Percentiles rank a stretch among this genome's conserved stretches.
phyloP scores from a whole-genome alignment of 345 rosid genomes.

The Diplotaxis tenuifolia region DNA sequence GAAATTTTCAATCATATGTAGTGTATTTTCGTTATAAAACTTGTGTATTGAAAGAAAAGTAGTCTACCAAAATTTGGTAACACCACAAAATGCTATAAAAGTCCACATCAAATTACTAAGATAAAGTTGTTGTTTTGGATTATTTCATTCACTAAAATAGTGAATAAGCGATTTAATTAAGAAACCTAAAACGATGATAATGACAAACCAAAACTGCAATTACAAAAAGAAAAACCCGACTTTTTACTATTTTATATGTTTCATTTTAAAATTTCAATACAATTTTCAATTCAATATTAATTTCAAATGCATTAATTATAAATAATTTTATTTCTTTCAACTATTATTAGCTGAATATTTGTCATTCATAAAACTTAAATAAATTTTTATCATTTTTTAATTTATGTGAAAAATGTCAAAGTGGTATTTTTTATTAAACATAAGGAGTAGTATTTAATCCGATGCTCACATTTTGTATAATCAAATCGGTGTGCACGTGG shows the following conservation, averaged over 20 bases:
- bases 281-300: too few species aligned
- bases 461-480: conserved; percentile 17
- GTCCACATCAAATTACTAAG: not conserved
- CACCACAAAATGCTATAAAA: not conserved
- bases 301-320: too few species aligned
- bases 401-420: too few species aligned
- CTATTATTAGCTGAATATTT: too few species aligned
- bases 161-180: conserved; percentile 1
- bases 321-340: too few species aligned
- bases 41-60: not conserved
- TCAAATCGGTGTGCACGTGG: conserved; percentile 33
- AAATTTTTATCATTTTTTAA: too few species aligned
- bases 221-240: not conserved
- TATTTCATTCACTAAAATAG: not conserved
- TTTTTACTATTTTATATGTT: too few species aligned
- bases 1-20: not conserved
- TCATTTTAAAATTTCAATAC: too few species aligned
- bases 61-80: not conserved
- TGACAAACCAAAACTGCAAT: conserved; percentile 13
- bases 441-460: not conserved
- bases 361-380: too few species aligned
- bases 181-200: conserved; percentile 11
- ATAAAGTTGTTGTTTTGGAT: conserved; percentile 1
- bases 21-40: not conserved
- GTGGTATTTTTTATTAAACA: too few species aligned